Evolutionary conservation across 2,329 filamentous ascomycete genomes (phyloP).

Genomic region (Mycocentrospora acerina): DNA sequence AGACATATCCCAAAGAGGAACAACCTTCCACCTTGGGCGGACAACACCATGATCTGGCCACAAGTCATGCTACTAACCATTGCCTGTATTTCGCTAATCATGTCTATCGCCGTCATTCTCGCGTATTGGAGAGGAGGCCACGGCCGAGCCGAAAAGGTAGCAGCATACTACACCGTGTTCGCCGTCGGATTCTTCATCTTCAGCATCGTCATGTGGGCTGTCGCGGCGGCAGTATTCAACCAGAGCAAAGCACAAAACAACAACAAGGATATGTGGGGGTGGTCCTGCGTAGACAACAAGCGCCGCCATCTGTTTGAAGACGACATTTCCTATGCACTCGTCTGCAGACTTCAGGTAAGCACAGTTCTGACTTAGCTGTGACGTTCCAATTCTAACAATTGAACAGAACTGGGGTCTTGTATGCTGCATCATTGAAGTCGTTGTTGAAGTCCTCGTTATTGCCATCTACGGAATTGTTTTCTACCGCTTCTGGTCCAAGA

Average conservation of each 20-base stretch:
- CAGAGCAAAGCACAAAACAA: constrained; percentile 69
- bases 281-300: constrained; percentile 91
- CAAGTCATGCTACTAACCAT: constrained; percentile 81
- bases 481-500: constrained; percentile 97
- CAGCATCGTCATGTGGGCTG: constrained; percentile 87
- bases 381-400: constrained; percentile 12
- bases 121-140: constrained; percentile 90
- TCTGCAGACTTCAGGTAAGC: constrained; percentile 82
- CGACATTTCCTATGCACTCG: constrained; percentile 82
- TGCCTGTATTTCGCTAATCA: constrained; percentile 75
- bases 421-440: constrained; percentile 95
- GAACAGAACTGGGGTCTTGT: constrained; percentile 87
- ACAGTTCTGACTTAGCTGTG: not conserved
- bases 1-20: constrained; percentile 72
- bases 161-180: constrained; percentile 94
- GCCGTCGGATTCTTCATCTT: constrained; percentile 92
- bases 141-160: constrained; percentile 83
- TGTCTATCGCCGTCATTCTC: constrained; percentile 78
- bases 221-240: constrained; percentile 83
- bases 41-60: constrained; percentile 79
- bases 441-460: constrained; percentile 89
- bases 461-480: constrained; percentile 91
- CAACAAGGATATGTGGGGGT: constrained; percentile 94
- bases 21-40: constrained; percentile 81
- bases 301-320: constrained; percentile 74